A percentile compares a stretch with the other conserved stretches of the same genome.
These are phyloP conservation scores for Leccinum sublutescens DNA, from an alignment of 768 basidiomycete genomes.

Conservation along the genomic window DNA sequence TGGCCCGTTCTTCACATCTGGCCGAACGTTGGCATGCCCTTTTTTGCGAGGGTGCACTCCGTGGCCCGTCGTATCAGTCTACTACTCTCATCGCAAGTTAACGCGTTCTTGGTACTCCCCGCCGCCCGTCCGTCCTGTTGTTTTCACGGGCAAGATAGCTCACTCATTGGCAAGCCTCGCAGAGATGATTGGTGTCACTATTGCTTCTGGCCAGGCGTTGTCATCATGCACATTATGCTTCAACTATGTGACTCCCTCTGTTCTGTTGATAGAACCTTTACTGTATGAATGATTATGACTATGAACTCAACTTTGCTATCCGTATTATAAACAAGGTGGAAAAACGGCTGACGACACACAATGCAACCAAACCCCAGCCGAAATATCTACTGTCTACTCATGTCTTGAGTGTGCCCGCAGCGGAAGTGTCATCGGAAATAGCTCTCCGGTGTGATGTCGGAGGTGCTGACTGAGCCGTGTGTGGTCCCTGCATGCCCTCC, in stretches of 20 bases:
- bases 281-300: slow-evolving; percentile 23
- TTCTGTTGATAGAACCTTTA: slow-evolving; percentile 8
- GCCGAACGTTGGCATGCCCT: slow-evolving; percentile 12
- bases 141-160: slow-evolving; percentile 4
- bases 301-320: neutral
- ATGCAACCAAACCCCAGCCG: neutral
- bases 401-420: slow-evolving; percentile 17
- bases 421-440: slow-evolving; percentile 23
- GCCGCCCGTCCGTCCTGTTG: neutral
- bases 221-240: slow-evolving; percentile 26
- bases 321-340: slow-evolving; percentile 1
- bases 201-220: slow-evolving; percentile 4
- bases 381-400: neutral
- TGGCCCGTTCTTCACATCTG: slow-evolving; percentile 3
- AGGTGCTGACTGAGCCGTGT: slow-evolving; percentile 29
- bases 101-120: slow-evolving; percentile 7
- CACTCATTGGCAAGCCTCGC: slow-evolving; percentile 4
- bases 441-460: slow-evolving; percentile 29
- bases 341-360: neutral
- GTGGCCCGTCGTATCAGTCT: slow-evolving; percentile 9
- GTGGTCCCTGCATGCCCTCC: slow-evolving; percentile 25
- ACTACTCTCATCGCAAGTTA: slow-evolving; percentile 13
- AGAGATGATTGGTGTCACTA: neutral
- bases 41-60: slow-evolving; percentile 6
- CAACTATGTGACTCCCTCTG: slow-evolving; percentile 14